Base-by-base conservation (phyloP, 2,329 filamentous ascomycete species). In the Drechslerella dactyloides region DNA sequence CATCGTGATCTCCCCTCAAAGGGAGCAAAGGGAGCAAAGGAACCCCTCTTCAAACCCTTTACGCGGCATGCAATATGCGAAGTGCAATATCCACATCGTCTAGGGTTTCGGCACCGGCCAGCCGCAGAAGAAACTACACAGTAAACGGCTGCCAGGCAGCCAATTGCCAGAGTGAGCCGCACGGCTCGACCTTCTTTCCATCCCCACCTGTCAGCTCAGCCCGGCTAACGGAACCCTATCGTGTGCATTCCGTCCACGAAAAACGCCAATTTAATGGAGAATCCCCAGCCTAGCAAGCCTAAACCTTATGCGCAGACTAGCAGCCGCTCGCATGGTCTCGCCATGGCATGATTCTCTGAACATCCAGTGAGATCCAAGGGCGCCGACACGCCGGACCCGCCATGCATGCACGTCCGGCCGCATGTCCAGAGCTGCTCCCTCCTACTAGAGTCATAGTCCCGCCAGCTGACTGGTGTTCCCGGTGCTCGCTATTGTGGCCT, bases 301-400 rank as follows among this genome's bases (percentile, higher is more conserved):
- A 21, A 11, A n/a, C n/a, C n/a, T n/a, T n/a, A 5, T 21, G 44
- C 15, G 44, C n/a, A n/a, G n/a, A n/a, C 17, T 19, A 23, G 44
- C n/a, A 48, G 35, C 58, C 53, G 60, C 46, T 33, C 42, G 54
- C 60, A 61, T 72, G 68, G 57, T 37, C 68, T 72, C 60, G 56
- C 68, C 68, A 72, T 72, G 60, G 52, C 60, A 64, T 72, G 68
- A 72, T 65, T 61, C 55, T 56, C n/a, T n/a, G n/a, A 56, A 52
- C 53, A 44, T 70, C 65, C 65, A 72, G 48, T 33, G 8, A 17
- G 44, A 23, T 11, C 19, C 15, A 48, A 5, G 44, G 44, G 11
- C 44, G 15, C 44, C 44, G 44, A 48, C 19, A 21, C 44, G 19
- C 44, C 44, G 44, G 19, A 8, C 27, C 8, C 27, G 27, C 27